These are phyloP conservation scores for Lentinula novae-zelandiae DNA, from an alignment of 1,284 basidiomycete species.

Conservation along the genomic window DNA sequence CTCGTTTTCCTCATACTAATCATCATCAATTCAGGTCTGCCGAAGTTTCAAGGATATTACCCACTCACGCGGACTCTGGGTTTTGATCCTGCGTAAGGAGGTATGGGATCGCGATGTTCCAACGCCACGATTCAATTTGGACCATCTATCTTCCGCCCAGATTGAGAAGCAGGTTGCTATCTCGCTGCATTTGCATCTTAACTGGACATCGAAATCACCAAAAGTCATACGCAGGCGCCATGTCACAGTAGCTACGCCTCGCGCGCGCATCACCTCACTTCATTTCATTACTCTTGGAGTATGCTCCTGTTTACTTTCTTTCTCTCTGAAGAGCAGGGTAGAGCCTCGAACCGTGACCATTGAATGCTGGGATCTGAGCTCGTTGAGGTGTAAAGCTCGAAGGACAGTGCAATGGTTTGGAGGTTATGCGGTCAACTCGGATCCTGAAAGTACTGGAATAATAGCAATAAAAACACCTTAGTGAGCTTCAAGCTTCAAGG, in stretches of 20 bases:
- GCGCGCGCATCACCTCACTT: conserved; percentile 35
- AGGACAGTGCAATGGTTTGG: conserved; percentile 29
- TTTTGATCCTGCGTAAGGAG: conserved; percentile 36
- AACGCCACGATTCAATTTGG: conserved; percentile 35
- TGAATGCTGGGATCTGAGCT: conserved; percentile 48
- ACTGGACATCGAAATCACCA: conserved; percentile 45
- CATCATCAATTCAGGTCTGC: conserved; percentile 38
- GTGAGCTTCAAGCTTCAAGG: conserved; percentile 26
- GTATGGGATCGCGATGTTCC: conserved; percentile 44
- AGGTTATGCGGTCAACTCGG: conserved; percentile 39
- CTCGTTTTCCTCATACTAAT: not conserved
- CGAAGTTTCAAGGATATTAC: conserved; percentile 39
- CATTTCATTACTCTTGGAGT: conserved; percentile 40
- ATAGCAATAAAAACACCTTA: conserved; percentile 37
- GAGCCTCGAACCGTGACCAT: conserved; percentile 30
- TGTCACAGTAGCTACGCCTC: conserved; percentile 21
- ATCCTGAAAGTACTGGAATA: conserved; percentile 24
- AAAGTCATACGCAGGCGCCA: conserved; percentile 23
- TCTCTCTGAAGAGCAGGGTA: conserved; percentile 26
- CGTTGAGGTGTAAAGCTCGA: conserved; percentile 31
- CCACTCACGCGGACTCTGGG: conserved; percentile 47
- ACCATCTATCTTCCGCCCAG: conserved; percentile 32
- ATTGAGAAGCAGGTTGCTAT: conserved; percentile 38
- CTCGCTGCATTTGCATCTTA: conserved; percentile 38
- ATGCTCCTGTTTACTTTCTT: conserved; percentile 41